Percentiles rank a stretch among this genome's conserved stretches.
phyloP scores from a whole-genome alignment of 306 rosid species.

The Ochetophila trinervis region DNA sequence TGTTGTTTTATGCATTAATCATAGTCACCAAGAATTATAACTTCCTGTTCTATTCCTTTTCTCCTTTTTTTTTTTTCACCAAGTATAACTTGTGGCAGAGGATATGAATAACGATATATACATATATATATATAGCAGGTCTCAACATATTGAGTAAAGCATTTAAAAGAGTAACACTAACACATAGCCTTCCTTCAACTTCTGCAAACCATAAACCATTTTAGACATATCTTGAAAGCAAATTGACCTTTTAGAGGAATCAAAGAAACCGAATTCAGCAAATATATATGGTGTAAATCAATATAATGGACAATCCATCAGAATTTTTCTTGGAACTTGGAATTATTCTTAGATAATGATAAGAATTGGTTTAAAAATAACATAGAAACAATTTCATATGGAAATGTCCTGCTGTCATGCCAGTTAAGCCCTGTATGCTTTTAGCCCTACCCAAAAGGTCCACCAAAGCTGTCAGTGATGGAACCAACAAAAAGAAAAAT shows the following conservation, averaged over 20 bases:
- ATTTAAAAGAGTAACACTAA: neutral
- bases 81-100: neutral
- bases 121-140: neutral
- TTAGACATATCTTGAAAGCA: too few species aligned
- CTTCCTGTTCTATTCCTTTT: neutral
- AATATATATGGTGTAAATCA: too few species aligned
- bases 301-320: too few species aligned
- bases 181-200: conserved; percentile 12
- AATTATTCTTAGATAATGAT: conserved; percentile 13
- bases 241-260: too few species aligned
- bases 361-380: neutral
- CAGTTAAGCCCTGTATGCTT: conserved; percentile 36
- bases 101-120: neutral
- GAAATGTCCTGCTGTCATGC: conserved; percentile 38
- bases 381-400: conserved; percentile 6
- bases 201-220: neutral
- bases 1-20: conserved; percentile 8
- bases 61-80: too few species aligned
- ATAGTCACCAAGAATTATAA: neutral
- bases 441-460: conserved; percentile 26
- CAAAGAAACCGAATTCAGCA: too few species aligned
- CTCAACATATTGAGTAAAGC: neutral
- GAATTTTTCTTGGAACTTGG: neutral
- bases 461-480: conserved; percentile 37
- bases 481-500: conserved; percentile 2